Evolutionary conservation across 2,329 filamentous ascomycete genomes (phyloP).

Genomic region (Ilyonectria destructans): DNA sequence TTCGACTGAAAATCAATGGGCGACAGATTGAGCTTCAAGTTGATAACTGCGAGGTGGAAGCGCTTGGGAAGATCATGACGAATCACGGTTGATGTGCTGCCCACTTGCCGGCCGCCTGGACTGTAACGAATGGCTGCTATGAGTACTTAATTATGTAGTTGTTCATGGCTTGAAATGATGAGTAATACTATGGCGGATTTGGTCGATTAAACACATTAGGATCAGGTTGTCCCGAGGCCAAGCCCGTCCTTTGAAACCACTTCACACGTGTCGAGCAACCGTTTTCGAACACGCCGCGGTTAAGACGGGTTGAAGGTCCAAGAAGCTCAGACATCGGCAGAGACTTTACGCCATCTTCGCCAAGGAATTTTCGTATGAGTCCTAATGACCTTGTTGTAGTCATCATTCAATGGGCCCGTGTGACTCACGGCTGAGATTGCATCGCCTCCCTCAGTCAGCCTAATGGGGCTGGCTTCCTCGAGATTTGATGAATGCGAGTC

Average conservation of each 20-base stretch:
- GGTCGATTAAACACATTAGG: neutral
- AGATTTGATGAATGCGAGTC: neutral
- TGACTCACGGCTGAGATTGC: constrained; percentile 27
- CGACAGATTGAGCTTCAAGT: no score
- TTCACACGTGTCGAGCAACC: no score
- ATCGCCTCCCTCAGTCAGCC: constrained; percentile 26
- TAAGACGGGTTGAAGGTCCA: no score
- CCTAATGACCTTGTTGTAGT: neutral
- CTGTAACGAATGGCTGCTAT: neutral
- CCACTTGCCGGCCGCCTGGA: no score
- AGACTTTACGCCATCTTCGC: no score
- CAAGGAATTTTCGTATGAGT: neutral
- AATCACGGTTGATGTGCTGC: neutral
- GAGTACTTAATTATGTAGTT: neutral
- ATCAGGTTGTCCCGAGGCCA: neutral
- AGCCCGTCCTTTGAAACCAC: no score
- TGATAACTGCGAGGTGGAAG: no score
- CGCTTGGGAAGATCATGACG: no score
- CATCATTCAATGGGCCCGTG: neutral
- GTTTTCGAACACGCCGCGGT: no score
- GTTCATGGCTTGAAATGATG: neutral
- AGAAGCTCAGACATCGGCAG: no score
- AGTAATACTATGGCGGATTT: no score
- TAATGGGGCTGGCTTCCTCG: constrained; percentile 5
- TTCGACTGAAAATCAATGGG: no score